Evolutionary conservation across 352 stramenopile species (phyloP), one percentile per base, ranked within the genome.

Genomic region (Pythium volutum): DNA sequence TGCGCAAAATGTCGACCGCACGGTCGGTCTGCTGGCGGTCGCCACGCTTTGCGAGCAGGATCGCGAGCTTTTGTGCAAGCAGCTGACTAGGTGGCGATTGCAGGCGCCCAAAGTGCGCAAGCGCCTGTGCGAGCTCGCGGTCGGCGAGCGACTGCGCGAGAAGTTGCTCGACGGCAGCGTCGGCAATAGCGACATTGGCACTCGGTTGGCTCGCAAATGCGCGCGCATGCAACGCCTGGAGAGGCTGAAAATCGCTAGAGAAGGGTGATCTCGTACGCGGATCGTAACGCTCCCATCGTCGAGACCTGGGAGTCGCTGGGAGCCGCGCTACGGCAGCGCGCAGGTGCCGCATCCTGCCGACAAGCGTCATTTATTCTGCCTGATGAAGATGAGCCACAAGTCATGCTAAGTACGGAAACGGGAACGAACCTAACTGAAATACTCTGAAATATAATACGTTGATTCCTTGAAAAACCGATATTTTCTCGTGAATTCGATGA

Each of bases 21-120:
- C 49, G 23, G 36, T 68, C 56, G 23, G 62, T 65, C 23, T 73
- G 55, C 29, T 47, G 27, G 16, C 31, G 27, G 33, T 55, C 39
- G n/a, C 57, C 64, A 33, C 54, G 62, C 46, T 76, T 76, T 7
- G 69, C 63, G 16, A 76, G 41, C 31, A 76, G 45, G 9, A 76
- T 70, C 34, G 66, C 69, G 26, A 76, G 58, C 33, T 71, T 71
- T 46, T 76, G 69, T 12, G 65, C 65, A 6, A 73, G 58, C 39
- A 57, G 16, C 41, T 62, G 54, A 20, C 47, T 60, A 20, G 69
- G 69, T 25, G 60, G 64, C 41, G 56, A 49, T 33, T 53, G 23
- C n/a, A 76, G 58, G n/a, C 41, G 38, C 33, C 62, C 36, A 33
- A 76, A 76, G n/a, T 62, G 43, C 25, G 39, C 34, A 14, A 76